Evolutionary conservation across 2,329 filamentous ascomycete species (phyloP).

Genomic region (Gnomoniopsis sp.): DNA sequence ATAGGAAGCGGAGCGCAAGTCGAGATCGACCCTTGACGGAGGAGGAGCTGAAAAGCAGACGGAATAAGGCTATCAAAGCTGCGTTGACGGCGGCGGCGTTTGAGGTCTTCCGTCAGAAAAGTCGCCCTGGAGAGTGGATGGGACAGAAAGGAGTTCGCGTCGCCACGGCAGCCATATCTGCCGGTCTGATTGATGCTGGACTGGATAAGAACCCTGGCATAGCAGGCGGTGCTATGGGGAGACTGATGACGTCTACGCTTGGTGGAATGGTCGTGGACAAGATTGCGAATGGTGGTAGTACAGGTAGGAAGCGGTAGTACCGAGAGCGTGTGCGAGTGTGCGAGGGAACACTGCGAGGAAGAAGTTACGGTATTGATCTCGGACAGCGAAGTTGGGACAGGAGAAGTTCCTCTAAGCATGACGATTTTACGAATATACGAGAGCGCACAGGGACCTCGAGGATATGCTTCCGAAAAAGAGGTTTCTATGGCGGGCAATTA

Average conservation of each 20-base stretch:
- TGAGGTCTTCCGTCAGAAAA: conserved; percentile 24
- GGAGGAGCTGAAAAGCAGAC: conserved; percentile 6
- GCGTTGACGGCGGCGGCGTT: conserved; percentile 23
- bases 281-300: conserved; percentile 23
- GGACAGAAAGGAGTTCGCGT: conserved; percentile 20
- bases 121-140: conserved; percentile 16
- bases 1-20: not conserved
- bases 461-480: not conserved
- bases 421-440: not conserved
- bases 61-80: conserved; percentile 23
- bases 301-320: not conserved
- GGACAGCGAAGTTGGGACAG: too few species aligned
- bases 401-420: too few species aligned
- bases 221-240: conserved; percentile 21
- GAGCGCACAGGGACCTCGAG: not conserved
- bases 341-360: too few species aligned
- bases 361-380: too few species aligned
- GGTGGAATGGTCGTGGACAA: conserved; percentile 25
- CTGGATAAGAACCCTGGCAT: conserved; percentile 17
- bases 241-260: conserved; percentile 19
- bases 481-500: not conserved
- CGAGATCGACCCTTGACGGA: not conserved
- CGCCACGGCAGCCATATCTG: conserved; percentile 26
- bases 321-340: too few species aligned
- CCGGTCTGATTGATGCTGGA: conserved; percentile 23